Conservation (phyloP, 2,329 filamentous ascomycete species). For the Pseudonectria buxi region DNA sequence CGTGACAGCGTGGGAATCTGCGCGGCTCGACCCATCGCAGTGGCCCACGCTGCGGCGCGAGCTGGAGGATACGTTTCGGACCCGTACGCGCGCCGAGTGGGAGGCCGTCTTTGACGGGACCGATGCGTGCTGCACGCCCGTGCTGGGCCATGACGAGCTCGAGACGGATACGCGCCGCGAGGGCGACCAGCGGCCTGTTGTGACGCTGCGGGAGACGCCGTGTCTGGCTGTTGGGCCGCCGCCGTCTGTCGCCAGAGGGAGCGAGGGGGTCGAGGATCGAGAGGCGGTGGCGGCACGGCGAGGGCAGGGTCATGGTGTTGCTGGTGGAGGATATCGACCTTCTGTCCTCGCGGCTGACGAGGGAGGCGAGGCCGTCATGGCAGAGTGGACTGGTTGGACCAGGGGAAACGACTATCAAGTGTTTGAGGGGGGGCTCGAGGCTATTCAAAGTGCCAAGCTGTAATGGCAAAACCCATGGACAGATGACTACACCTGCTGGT, state of each 20-base stretch:
- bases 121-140: slow-evolving; percentile 88
- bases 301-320: slow-evolving; percentile 59
- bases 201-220: slow-evolving; percentile 64
- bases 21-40: slow-evolving; percentile 50
- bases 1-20: slow-evolving; percentile 42
- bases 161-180: slow-evolving; percentile 44
- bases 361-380: slow-evolving; percentile 64
- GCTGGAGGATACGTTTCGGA: slow-evolving; percentile 59
- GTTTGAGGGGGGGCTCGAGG: slow-evolving; percentile 53
- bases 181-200: slow-evolving; percentile 64
- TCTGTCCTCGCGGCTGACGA: slow-evolving; percentile 56
- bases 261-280: slow-evolving; percentile 32
- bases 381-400: slow-evolving; percentile 71
- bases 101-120: slow-evolving; percentile 80
- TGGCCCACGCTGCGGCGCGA: slow-evolving; percentile 62
- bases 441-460: slow-evolving; percentile 29
- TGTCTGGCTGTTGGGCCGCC: slow-evolving; percentile 46
- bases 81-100: slow-evolving; percentile 71
- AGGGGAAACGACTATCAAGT: slow-evolving; percentile 66
- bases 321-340: slow-evolving; percentile 62
- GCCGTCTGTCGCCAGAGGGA: too few species aligned
- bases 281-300: slow-evolving; percentile 29
- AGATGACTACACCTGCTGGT: too few species aligned
- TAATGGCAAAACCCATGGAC: slow-evolving; percentile 14
- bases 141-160: slow-evolving; percentile 69